Evolutionary conservation across 495 filamentous ascomycete species (phyloP), one percentile per base, ranked within the genome.

Genomic region (Chaetomium cochliodes): DNA sequence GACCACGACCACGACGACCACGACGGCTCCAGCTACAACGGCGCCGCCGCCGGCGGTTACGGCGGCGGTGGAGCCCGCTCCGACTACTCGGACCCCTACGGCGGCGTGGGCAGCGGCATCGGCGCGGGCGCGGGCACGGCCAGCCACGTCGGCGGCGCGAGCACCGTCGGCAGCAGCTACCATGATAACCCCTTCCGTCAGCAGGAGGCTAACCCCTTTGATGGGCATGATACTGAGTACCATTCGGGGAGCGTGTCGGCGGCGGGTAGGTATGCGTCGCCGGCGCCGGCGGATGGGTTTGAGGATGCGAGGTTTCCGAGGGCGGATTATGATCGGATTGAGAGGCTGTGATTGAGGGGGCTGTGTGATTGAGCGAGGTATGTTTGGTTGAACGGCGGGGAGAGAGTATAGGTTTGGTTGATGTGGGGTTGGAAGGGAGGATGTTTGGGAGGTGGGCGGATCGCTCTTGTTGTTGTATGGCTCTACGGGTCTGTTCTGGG

Each of bases 261-360:
- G 20, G 54, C 60, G 13, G 41, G 41, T 62, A 20, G 72, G 73
- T 81, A 79, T 55, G 74, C 72, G 9, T 69, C 74, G 15, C 78
- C 79, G 9, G 67, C 71, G 1, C 72, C 73, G 3, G 53, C 66
- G 11, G 79, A 79, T 20, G 73, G 72, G 37, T 77, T 75, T 57
- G 75, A 80, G 2, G 78, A 78, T 46, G 74, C 74, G 25, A 68
- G 73, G 26, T 82, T 81, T 63, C 79, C 80, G 3, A 67, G 60
- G 15, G 80, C 71, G 22, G 72, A 79, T 54, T 82, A 82, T 65
- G 79, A 80, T 58, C 73, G 79, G 52, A 77, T 78, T 23, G 59
- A 56, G 47, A 62, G 70, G 58, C 66, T 62, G 47, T 53, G 25
- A 62, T 41, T 11, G n/a, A n/a, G n/a, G n/a, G n/a, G n/a, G n/a